A percentile compares a stretch with the other conserved stretches of the same genome.
Conservation (phyloP, 2,329 filamentous ascomycete species). For the Paraconiothyrium brasiliense region DNA sequence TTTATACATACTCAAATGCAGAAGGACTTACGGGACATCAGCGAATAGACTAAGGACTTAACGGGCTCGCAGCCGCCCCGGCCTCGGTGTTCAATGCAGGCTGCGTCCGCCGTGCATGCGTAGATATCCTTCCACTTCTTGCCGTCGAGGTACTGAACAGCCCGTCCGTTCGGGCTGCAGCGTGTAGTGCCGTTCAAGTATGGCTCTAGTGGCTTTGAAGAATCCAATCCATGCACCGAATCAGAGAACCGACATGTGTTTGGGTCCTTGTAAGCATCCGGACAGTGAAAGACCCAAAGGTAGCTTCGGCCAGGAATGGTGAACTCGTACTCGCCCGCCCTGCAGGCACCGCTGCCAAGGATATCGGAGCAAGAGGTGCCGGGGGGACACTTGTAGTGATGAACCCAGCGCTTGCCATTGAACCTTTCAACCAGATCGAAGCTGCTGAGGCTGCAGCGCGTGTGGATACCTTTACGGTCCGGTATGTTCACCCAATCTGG, state of each 20-base stretch:
- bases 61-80: background rate
- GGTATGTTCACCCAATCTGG: conserved; percentile 2
- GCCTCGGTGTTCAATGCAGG: background rate
- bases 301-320: background rate
- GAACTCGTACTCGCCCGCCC: background rate
- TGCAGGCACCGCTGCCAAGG: conserved; percentile 1
- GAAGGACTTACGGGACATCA: background rate
- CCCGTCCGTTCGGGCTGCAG: background rate
- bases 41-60: background rate
- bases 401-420: conserved; percentile 2
- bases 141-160: conserved; percentile 8
- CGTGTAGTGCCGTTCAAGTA: background rate
- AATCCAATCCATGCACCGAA: background rate
- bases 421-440: conserved; percentile 1
- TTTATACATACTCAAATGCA: background rate
- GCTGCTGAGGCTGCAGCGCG: conserved; percentile 13
- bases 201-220: background rate
- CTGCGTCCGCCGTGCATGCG: background rate
- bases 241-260: background rate
- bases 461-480: conserved; percentile 1
- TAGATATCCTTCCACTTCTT: background rate
- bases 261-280: background rate
- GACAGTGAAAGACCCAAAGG: background rate
- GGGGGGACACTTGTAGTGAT: conserved; percentile 7
- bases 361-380: conserved; percentile 7